Evolutionary conservation across 345 rosid genomes (phyloP).

Genomic region (Bruguiera parviflora): DNA sequence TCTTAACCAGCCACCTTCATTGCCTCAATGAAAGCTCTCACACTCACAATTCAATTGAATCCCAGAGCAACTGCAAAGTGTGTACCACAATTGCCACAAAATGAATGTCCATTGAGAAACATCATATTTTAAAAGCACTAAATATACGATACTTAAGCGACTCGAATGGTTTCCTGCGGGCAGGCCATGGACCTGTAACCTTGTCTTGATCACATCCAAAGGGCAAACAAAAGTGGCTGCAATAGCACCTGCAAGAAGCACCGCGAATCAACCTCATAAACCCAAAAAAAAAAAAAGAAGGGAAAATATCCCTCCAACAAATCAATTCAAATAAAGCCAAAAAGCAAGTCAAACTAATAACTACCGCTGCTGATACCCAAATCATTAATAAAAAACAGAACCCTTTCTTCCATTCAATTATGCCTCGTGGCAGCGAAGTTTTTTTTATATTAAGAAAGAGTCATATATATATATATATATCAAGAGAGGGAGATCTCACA

Average conservation of each 20-base stretch:
- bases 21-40: not conserved
- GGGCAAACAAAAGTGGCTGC: conserved; percentile 95
- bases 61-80: not conserved
- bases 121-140: not conserved
- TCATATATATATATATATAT: too few relatives aligned
- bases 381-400: not conserved
- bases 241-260: conserved; percentile 60
- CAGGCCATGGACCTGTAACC: conserved; percentile 86
- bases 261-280: not conserved
- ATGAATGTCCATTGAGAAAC: not conserved
- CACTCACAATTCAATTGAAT: not conserved
- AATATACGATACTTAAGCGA: conserved; percentile 48
- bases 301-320: not conserved
- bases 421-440: too few relatives aligned
- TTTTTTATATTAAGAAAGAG: too few relatives aligned
- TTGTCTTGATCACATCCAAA: conserved; percentile 94
- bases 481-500: too few relatives aligned
- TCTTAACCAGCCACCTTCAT: too few relatives aligned
- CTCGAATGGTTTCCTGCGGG: conserved; percentile 48
- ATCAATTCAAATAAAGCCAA: not conserved
- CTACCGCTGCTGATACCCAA: not conserved
- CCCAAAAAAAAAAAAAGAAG: not conserved
- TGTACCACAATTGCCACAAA: not conserved
- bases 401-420: not conserved
- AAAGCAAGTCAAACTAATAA: not conserved